Base-by-base conservation (phyloP, 192 early-diverging fungal species). In the Allomyces javanicus region DNA sequence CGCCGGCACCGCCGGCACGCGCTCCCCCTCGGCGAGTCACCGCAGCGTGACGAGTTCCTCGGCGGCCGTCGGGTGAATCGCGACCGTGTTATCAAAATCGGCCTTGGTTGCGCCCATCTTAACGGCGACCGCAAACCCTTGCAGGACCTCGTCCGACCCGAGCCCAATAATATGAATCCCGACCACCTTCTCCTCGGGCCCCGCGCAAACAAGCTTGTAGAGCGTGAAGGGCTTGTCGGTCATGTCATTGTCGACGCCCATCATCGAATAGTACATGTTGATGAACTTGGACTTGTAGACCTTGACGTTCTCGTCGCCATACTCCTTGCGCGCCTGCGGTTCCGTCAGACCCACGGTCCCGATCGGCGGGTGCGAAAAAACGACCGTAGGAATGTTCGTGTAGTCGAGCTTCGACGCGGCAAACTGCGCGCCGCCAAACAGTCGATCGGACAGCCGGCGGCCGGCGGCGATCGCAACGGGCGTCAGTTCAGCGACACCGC, bases 21-120 rank as follows among this genome's bases (percentile, higher is more conserved):
- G 33, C 33, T 40, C 33, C 33, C 33, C 50, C 3, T 58, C 50
- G 50, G 50, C 50, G 12, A 58, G 50, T 64, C 63, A 64, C 25
- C 26, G 25, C 79, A 85, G 77, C 21, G 83, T 94, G 62, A 98
- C 95, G 66, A 98, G 72, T 78, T 98, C 96, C 70, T 98, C 96
- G 17, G 84, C 86, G 68, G 92, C 92, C 22, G 93, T 96, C 27
- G 96, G 96, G 76, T 98, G 96, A 68, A 96, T 94, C 23, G 96
- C 96, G 61, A 99, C 92, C 55, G 88, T 89, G 73, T 67, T 83
- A 74, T 96, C 96, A 79, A 99, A 91, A 73, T 98, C 91, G n/a
- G 77, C 83, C 77, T 98, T 98, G 63, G 91, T 96, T n/a, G 95
- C 95, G 23, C 94, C 96, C 96, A 98, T 96, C 76, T 93, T 92